Percentiles rank a stretch among this genome's conserved stretches.
These are phyloP conservation scores for Mycena vulgaris DNA, from an alignment of 768 basidiomycete species.

Conservation along the genomic window DNA sequence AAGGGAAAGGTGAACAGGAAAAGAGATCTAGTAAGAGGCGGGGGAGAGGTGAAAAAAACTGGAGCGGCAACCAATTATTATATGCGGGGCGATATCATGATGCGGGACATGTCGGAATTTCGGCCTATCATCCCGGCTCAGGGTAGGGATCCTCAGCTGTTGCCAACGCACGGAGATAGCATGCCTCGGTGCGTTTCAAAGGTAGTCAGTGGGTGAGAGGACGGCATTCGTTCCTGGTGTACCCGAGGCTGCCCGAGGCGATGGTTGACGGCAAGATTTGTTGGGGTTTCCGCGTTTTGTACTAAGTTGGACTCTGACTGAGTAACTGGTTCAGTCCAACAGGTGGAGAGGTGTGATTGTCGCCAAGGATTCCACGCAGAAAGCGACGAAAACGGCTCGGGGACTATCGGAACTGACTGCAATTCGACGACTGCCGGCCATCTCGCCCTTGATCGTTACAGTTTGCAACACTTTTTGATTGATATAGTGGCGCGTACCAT, in stretches of 20 bases:
- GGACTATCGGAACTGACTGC: not conserved
- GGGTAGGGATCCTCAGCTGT: constrained; percentile 3
- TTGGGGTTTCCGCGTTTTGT: not conserved
- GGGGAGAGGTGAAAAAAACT: not conserved
- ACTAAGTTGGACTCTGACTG: not conserved
- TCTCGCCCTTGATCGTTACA: constrained; percentile 12
- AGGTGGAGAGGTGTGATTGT: constrained; percentile 22
- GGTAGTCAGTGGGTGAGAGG: not conserved
- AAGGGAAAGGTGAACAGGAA: constrained; percentile 14
- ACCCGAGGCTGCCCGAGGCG: too few species aligned
- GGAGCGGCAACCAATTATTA: constrained; percentile 9
- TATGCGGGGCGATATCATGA: constrained; percentile 8
- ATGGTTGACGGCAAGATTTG: not conserved
- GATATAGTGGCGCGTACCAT: not conserved
- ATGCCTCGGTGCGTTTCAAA: not conserved
- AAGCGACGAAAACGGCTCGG: not conserved
- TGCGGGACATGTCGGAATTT: not conserved
- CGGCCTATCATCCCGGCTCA: not conserved
- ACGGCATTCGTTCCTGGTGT: constrained; percentile 1
- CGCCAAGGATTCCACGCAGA: not conserved
- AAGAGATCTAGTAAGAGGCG: constrained; percentile 1
- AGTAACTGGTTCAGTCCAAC: not conserved
- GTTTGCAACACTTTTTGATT: not conserved
- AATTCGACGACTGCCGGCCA: not conserved
- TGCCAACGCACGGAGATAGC: constrained; percentile 18